Percentiles rank a stretch among this genome's conserved stretches.
Conservation (phyloP, 495 filamentous ascomycete species). For the Letharia lupina region DNA sequence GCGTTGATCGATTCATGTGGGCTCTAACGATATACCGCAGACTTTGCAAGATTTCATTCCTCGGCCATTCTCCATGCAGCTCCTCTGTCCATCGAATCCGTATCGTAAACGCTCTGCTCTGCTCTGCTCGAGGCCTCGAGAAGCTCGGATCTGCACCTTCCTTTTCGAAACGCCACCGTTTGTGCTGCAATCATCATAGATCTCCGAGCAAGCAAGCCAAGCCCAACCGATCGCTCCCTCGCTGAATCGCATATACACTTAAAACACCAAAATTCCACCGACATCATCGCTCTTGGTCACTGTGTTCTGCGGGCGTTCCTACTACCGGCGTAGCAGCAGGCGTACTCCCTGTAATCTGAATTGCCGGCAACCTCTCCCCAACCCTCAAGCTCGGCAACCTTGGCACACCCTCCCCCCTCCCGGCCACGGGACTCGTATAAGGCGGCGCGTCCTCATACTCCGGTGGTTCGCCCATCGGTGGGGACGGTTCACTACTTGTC, state of each 20-base stretch:
- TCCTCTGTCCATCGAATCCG: neutral
- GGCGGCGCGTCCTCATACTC: constrained; percentile 22
- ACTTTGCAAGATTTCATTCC: neutral
- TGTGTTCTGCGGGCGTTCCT: constrained; percentile 7
- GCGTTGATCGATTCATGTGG: neutral
- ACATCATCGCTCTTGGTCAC: neutral
- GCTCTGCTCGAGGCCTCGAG: neutral
- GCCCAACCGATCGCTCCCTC: constrained; percentile 11
- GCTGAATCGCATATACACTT: constrained; percentile 11
- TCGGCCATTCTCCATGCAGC: neutral
- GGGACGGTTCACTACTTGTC: constrained; percentile 7
- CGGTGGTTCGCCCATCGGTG: constrained; percentile 17
- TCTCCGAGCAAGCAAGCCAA: neutral
- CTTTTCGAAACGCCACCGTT: neutral
- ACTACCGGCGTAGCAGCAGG: constrained; percentile 22
- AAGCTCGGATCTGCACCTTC: neutral
- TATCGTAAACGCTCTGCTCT: neutral
- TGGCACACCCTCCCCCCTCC: constrained; percentile 18
- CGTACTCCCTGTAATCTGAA: constrained; percentile 24
- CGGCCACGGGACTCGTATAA: constrained; percentile 17
- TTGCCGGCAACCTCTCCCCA: constrained; percentile 19
- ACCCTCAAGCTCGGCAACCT: constrained; percentile 21
- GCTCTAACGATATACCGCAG: neutral
- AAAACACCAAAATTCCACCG: neutral
- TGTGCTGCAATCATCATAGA: neutral